Conservation (phyloP, 805 yeast species). For the Metschnikowia colocasiae region DNA sequence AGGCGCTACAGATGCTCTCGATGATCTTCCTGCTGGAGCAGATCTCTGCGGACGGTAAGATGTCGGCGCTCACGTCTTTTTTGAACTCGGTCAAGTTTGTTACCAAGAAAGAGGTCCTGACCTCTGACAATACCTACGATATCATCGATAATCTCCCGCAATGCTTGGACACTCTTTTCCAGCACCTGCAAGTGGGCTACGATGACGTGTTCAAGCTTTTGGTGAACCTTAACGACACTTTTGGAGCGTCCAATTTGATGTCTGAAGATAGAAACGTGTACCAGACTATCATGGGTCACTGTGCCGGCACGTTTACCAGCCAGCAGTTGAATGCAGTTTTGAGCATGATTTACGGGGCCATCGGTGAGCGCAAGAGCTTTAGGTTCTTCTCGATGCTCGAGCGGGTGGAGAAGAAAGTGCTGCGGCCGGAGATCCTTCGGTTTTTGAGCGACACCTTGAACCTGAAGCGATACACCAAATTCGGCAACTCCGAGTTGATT, state of each 20-base stretch:
- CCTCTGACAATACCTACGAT: conserved; percentile 30
- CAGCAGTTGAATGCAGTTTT: conserved; percentile 15
- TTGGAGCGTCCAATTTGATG: conserved; percentile 26
- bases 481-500: conserved; percentile 18
- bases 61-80: conserved; percentile 23
- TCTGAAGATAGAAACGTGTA: conserved; percentile 11
- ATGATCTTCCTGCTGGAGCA: conserved; percentile 24
- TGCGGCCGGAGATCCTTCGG: conserved; percentile 12
- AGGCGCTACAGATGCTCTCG: conserved; percentile 25
- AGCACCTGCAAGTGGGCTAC: conserved; percentile 15
- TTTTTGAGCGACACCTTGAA: conserved; percentile 20
- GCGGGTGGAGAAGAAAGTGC: conserved; percentile 8
- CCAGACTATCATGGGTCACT: conserved; percentile 10
- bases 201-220: conserved; percentile 24
- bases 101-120: conserved; percentile 29
- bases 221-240: conserved; percentile 30
- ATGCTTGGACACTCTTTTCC: conserved; percentile 23
- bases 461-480: conserved; percentile 18
- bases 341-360: conserved; percentile 16
- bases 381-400: conserved; percentile 19
- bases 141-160: conserved; percentile 31
- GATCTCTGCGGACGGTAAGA: conserved; percentile 24
- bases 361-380: conserved; percentile 20
- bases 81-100: conserved; percentile 24
- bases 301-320: conserved; percentile 1